Base-by-base conservation (phyloP, 768 basidiomycete genomes). In the Trametes cingulata region DNA sequence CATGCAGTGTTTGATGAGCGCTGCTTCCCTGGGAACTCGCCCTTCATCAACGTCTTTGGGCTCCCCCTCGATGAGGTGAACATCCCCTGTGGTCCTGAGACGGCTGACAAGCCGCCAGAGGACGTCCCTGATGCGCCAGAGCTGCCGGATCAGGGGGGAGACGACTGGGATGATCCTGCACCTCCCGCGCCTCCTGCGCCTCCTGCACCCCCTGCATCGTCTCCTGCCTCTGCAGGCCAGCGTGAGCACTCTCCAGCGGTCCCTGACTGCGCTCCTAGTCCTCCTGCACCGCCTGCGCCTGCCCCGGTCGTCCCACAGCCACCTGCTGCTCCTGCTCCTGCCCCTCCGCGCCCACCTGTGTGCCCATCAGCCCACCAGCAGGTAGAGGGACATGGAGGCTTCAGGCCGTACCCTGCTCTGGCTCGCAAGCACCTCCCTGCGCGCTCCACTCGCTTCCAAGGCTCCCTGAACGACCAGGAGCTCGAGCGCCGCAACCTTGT, bases 1-100 rank as follows among this genome's bases (percentile, higher is more conserved):
- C 58, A 60, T 53, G 58, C 45, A n/a, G 58, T 60, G 22, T 60
- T 60, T 41, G 52, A 60, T 22, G 37, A 60, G 43, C 45, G n/a
- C 52, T 48, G 52, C 41, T 57, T 57, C 56, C 56, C 56, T 27
- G 56, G 56, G 3, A 58, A 58, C 49, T 58, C 49, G 20, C 39
- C 49, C 14, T 58, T 45, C 41, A 58, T 51, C 46, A 25, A 59
- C 14, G 40, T 59, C 9, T 46, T 59, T 45, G 50, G 29, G 6
- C 39, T 59, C 8, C 58, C 49, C 1, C 42, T 58, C 40, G 49
- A 58, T 12, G 19, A 59, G 6, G 45, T 52, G n/a, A 2, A 59
- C 50, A 37, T 58, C 48, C 57, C 48, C 1, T 39, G 57, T n/a
- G 29, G 6, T 9, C 33, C 43, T 2, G 51, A 35, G 25, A n/a